These are phyloP conservation scores for Lithospermum erythrorhizon DNA, from an alignment of 257 asterid species.

Conservation along the genomic window DNA sequence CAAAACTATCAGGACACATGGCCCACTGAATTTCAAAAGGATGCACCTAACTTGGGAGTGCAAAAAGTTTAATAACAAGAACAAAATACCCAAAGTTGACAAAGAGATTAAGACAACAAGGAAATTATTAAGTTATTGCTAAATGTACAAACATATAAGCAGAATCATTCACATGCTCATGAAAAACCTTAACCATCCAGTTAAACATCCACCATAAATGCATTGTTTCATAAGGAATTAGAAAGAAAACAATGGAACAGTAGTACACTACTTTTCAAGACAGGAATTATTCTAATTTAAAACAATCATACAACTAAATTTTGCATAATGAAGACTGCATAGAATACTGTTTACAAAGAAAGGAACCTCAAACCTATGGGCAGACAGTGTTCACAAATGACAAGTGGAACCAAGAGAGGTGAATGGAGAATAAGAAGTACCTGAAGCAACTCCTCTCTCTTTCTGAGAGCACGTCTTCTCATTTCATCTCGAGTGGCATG, in stretches of 20 bases:
- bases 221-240: not conserved
- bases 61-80: no score
- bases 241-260: not conserved
- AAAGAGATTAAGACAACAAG: no score
- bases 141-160: not conserved
- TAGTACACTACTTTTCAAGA: not conserved
- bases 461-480: slow-evolving; percentile 87
- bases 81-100: no score
- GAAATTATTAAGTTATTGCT: no score
- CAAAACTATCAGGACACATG: not conserved
- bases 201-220: not conserved
- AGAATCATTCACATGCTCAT: not conserved
- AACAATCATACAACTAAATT: not conserved
- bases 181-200: not conserved
- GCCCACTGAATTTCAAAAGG: no score
- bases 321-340: not conserved
- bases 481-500: slow-evolving; percentile 89
- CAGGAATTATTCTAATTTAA: not conserved
- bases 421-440: slow-evolving; percentile 23
- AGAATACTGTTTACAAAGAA: not conserved
- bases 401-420: not conserved
- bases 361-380: not conserved
- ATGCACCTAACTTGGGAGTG: no score
- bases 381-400: not conserved
- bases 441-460: slow-evolving; percentile 85